Evolutionary conservation across 257 asterid genomes (phyloP).

Genomic region (Solanum dulcamara): DNA sequence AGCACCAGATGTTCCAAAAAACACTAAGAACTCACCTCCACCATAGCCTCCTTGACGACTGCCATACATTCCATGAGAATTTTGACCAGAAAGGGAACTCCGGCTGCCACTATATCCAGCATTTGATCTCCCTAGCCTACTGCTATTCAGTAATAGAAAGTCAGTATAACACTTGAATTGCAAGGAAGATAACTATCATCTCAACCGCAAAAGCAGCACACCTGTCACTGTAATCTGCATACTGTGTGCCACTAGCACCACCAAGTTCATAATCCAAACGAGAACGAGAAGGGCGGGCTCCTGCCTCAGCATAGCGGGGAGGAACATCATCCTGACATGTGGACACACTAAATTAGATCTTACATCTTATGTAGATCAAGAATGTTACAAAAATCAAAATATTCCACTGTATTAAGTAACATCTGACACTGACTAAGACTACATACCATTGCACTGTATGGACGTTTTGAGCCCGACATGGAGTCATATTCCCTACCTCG

Average conservation of each 20-base stretch:
- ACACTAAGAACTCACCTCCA: slow-evolving; percentile 45
- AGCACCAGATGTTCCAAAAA: not conserved
- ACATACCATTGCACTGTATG: slow-evolving; percentile 61
- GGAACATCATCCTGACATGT: slow-evolving; percentile 65
- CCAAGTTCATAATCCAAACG: slow-evolving; percentile 76
- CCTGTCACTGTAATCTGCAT: slow-evolving; percentile 86
- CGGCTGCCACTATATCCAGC: slow-evolving; percentile 68
- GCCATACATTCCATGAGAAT: slow-evolving; percentile 68
- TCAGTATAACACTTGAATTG: not conserved
- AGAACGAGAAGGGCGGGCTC: slow-evolving; percentile 80
- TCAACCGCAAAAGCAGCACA: slow-evolving; percentile 4
- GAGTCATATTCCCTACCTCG: slow-evolving; percentile 71
- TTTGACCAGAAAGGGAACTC: slow-evolving; percentile 66
- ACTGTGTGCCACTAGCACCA: slow-evolving; percentile 61
- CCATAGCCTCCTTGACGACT: slow-evolving; percentile 73
- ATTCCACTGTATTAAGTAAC: not conserved
- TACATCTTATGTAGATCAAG: not conserved
- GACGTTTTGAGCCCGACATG: slow-evolving; percentile 81
- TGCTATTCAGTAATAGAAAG: not conserved
- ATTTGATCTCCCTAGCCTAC: slow-evolving; percentile 76
- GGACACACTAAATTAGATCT: slow-evolving; percentile 12
- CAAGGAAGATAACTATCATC: not conserved
- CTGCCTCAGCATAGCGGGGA: slow-evolving; percentile 74
- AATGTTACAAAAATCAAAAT: not conserved
- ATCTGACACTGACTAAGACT: not conserved